Evolutionary conservation across 108 stramenopile genomes (phyloP).

Genomic region (Skeletonema potamos): DNA sequence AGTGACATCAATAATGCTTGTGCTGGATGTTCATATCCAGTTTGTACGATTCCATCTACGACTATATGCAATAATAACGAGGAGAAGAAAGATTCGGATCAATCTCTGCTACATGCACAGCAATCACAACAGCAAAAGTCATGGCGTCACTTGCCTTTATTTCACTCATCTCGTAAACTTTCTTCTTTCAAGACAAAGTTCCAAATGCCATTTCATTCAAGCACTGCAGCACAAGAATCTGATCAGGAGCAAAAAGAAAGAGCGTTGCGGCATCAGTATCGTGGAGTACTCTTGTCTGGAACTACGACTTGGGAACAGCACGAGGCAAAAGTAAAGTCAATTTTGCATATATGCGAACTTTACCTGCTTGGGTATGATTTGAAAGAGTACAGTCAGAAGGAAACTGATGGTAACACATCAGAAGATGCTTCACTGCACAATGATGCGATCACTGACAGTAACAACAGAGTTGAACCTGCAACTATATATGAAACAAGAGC

Average conservation of each 20-base stretch:
- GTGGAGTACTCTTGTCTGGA: conserved; percentile 13
- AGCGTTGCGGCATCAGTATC: not conserved
- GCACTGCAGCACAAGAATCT: not conserved
- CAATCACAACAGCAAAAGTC: not conserved
- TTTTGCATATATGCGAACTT: conserved; percentile 12
- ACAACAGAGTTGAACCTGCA: not conserved
- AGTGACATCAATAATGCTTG: not conserved
- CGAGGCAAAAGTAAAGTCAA: conserved; percentile 12
- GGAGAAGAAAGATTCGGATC: not conserved
- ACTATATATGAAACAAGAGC: conserved; percentile 2
- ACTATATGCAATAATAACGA: not conserved
- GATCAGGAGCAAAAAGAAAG: not conserved
- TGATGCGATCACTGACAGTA: not conserved
- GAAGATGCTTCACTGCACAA: not conserved
- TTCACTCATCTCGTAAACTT: not conserved
- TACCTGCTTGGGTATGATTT: conserved; percentile 17
- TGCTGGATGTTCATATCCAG: not conserved
- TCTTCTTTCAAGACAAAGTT: not conserved
- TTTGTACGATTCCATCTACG: not conserved
- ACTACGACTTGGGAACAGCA: conserved; percentile 23
- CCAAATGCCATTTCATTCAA: conserved; percentile 8
- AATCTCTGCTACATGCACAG: not conserved
- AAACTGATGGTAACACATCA: not conserved
- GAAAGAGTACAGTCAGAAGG: not conserved
- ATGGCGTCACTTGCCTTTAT: not conserved